Conservation (phyloP, 345 rosid species). For the Brassica rapa region DNA sequence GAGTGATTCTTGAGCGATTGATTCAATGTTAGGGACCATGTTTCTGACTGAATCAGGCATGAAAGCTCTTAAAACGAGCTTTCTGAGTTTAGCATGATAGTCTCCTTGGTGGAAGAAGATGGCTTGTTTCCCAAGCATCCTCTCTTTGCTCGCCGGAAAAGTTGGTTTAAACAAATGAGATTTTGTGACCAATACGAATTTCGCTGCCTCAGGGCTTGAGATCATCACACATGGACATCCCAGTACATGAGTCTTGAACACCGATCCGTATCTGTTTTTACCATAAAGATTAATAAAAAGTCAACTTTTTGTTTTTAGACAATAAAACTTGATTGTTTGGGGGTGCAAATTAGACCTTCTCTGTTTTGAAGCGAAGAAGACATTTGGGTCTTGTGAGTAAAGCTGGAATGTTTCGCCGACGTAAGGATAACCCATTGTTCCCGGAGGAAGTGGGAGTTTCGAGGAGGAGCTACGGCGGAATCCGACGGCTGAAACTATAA, state of each 20-base stretch:
- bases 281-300: background rate
- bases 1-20: constrained; percentile 51
- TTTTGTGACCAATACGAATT: constrained; percentile 65
- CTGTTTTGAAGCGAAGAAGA: constrained; percentile 71
- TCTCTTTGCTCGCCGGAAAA: constrained; percentile 90
- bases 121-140: constrained; percentile 78
- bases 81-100: constrained; percentile 69
- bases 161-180: constrained; percentile 88
- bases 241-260: constrained; percentile 84
- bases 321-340: background rate
- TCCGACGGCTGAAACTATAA: constrained; percentile 19
- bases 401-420: constrained; percentile 86
- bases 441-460: constrained; percentile 77
- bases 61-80: constrained; percentile 64
- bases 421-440: constrained; percentile 82
- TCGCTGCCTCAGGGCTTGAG: constrained; percentile 87
- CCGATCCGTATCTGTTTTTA: constrained; percentile 70
- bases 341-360: constrained; percentile 44
- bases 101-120: constrained; percentile 89
- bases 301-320: constrained; percentile 14
- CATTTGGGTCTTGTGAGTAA: constrained; percentile 88
- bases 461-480: constrained; percentile 31
- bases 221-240: constrained; percentile 96
- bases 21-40: constrained; percentile 60
- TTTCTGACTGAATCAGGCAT: constrained; percentile 58